These are phyloP conservation scores for Mycena albidolilacea DNA, from an alignment of 768 basidiomycete genomes.

Conservation along the genomic window DNA sequence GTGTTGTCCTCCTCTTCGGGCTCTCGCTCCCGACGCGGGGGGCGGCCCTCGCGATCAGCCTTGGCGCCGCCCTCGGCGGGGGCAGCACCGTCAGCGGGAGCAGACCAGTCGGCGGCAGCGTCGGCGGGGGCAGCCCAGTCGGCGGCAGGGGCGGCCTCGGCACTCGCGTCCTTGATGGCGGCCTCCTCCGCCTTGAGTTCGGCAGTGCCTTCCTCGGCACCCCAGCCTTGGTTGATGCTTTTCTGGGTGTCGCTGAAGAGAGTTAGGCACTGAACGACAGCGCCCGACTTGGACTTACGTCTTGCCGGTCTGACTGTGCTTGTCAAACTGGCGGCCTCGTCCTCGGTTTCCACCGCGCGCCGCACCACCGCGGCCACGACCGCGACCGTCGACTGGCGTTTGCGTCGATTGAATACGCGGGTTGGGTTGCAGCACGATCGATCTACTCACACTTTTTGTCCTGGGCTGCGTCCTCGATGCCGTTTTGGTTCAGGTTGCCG, in stretches of 20 bases:
- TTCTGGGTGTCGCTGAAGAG: constrained; percentile 90
- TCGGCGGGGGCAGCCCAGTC: constrained; percentile 76
- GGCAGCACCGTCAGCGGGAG: constrained; percentile 44
- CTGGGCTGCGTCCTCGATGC: constrained; percentile 44
- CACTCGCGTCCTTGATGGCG: constrained; percentile 79
- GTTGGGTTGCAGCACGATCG: constrained; percentile 22
- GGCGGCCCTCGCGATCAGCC: constrained; percentile 55
- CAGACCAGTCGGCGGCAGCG: constrained; percentile 67
- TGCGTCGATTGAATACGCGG: constrained; percentile 24
- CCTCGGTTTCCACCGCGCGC: constrained; percentile 68
- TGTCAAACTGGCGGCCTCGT: constrained; percentile 86
- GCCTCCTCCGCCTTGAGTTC: constrained; percentile 88
- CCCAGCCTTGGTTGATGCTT: constrained; percentile 96
- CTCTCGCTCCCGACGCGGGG: constrained; percentile 68
- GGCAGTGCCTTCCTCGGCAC: constrained; percentile 87
- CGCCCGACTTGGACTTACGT: constrained; percentile 60
- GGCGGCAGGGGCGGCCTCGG: constrained; percentile 56
- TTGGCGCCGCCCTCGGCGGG: constrained; percentile 49
- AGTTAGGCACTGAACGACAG: constrained; percentile 28
- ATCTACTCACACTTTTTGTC: constrained; percentile 53
- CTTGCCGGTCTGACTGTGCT: constrained; percentile 89
- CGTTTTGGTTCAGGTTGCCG: constrained; percentile 44
- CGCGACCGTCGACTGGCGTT: constrained; percentile 59
- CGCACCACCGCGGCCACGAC: constrained; percentile 65
- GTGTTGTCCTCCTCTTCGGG: constrained; percentile 94